A percentile compares a stretch with the other conserved stretches of the same genome.
These are phyloP conservation scores for Grammothele lineata DNA, from an alignment of 768 basidiomycete species.

Conservation along the genomic window DNA sequence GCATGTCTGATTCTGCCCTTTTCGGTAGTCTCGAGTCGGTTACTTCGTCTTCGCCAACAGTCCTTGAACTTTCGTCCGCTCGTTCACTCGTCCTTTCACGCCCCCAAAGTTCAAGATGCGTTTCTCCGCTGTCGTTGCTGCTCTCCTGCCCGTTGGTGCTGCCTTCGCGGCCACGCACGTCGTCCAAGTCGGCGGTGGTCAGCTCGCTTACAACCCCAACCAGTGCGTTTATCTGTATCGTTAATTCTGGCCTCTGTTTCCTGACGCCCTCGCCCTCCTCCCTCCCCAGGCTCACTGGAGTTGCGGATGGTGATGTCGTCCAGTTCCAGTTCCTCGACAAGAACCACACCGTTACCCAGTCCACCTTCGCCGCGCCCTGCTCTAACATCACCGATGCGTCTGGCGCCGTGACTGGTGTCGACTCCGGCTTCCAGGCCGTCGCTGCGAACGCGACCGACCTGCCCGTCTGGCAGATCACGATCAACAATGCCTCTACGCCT, in stretches of 20 bases:
- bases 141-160: conserved; percentile 37
- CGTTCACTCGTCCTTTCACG: conserved; percentile 3
- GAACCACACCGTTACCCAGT: conserved; percentile 56
- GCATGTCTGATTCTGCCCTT: no score
- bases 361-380: conserved; percentile 55
- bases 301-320: conserved; percentile 41
- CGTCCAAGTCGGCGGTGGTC: conserved; percentile 26
- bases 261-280: background rate
- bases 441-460: conserved; percentile 31
- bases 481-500: conserved; percentile 42
- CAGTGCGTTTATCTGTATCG: conserved; percentile 6
- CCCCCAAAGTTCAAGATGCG: conserved; percentile 47
- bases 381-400: conserved; percentile 28
- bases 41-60: conserved; percentile 19
- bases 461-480: conserved; percentile 43
- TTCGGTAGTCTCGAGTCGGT: conserved; percentile 26
- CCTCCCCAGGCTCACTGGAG: conserved; percentile 37
- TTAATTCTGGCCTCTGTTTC: background rate
- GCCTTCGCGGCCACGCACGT: conserved; percentile 35
- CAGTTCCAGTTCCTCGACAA: conserved; percentile 43
- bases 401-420: conserved; percentile 32
- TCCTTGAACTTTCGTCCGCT: conserved; percentile 13
- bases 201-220: conserved; percentile 27
- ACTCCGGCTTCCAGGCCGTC: conserved; percentile 47
- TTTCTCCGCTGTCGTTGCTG: conserved; percentile 39